These are phyloP conservation scores for Dioszegia hungarica DNA, from an alignment of 768 basidiomycete genomes.

Conservation along the genomic window DNA sequence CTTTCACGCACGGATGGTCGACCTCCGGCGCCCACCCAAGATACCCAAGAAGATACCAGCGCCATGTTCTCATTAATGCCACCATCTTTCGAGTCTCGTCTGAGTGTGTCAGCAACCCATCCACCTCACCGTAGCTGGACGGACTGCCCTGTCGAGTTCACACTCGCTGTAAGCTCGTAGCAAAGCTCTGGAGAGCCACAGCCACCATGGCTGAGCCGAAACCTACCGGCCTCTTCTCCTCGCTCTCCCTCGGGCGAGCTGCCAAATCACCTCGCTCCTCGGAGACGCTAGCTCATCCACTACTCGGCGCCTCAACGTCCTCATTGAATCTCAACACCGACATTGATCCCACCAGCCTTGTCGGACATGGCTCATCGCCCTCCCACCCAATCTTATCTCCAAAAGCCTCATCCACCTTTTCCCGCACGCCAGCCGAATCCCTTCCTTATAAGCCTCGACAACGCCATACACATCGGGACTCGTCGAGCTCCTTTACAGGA, in stretches of 20 bases:
- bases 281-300: slow-evolving; percentile 37
- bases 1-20: no score
- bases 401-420: slow-evolving; percentile 3
- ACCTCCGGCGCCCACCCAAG: no score
- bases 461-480: slow-evolving; percentile 23
- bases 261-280: slow-evolving; percentile 14
- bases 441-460: slow-evolving; percentile 46
- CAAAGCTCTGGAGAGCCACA: no score
- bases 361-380: neutral
- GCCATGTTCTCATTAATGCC: no score
- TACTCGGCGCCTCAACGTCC: slow-evolving; percentile 34
- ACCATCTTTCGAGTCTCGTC: no score
- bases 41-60: no score
- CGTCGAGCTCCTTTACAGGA: slow-evolving; percentile 15
- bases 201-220: neutral
- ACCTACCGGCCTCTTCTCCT: slow-evolving; percentile 31
- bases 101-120: no score
- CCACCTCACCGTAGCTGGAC: no score
- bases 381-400: neutral
- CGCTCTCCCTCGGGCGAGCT: slow-evolving; percentile 29
- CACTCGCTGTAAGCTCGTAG: no score
- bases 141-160: no score
- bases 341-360: neutral
- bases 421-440: neutral
- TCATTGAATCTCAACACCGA: slow-evolving; percentile 22